Conservation (phyloP, 2,329 filamentous ascomycete species). For the Diplodia scrobiculata region DNA sequence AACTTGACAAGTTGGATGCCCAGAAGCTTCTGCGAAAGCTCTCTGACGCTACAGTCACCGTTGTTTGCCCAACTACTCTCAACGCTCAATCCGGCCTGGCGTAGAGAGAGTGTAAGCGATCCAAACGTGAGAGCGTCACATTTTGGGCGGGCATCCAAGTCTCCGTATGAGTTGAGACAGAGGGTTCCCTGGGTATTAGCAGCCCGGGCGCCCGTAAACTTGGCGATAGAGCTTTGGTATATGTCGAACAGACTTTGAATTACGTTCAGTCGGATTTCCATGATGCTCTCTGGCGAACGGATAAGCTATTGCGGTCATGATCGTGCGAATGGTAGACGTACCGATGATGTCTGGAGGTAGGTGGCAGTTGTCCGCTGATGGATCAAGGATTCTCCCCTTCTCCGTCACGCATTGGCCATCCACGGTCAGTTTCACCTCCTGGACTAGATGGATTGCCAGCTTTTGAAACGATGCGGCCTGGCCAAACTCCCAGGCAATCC, state of each 20-base stretch:
- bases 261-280: not conserved
- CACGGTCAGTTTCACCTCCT: not conserved
- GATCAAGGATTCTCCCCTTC: constrained; percentile 1
- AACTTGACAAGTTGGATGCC: not conserved
- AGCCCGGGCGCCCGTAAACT: not conserved
- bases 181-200: no score
- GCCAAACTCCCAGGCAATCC: constrained; percentile 18
- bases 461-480: not conserved
- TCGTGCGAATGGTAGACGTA: not conserved
- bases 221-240: not conserved
- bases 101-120: not conserved
- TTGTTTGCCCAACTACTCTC: not conserved
- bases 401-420: not conserved
- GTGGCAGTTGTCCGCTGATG: not conserved
- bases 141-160: no score
- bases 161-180: not conserved
- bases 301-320: not conserved
- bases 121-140: not conserved
- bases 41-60: not conserved
- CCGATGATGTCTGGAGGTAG: constrained; percentile 14
- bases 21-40: not conserved
- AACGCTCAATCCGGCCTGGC: not conserved
- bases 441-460: not conserved
- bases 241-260: not conserved
- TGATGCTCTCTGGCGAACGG: not conserved